Conservation (phyloP, 1,284 basidiomycete genomes). For the Mycosarcoma mackinlayi region DNA sequence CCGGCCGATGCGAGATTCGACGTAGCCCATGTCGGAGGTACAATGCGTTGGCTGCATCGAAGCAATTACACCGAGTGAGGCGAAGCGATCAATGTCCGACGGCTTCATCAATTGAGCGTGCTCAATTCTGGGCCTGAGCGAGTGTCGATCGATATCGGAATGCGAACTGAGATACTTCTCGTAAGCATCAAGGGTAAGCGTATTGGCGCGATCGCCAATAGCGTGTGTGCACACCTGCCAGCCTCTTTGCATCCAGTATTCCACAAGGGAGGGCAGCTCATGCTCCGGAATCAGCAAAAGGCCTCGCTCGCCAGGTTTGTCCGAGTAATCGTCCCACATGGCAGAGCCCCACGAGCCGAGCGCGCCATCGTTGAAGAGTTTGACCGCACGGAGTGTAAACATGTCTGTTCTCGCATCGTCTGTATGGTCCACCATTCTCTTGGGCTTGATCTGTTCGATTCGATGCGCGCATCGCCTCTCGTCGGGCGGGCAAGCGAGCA, state of each 20-base stretch:
- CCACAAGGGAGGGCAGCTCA: slow-evolving; percentile 35
- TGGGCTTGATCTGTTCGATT: slow-evolving; percentile 14
- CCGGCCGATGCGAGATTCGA: slow-evolving; percentile 51
- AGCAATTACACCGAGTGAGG: slow-evolving; percentile 82
- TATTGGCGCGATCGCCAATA: slow-evolving; percentile 89
- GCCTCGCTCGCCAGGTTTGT: slow-evolving; percentile 70
- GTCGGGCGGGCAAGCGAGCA: slow-evolving; percentile 47
- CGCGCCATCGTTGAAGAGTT: slow-evolving; percentile 85
- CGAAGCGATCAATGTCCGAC: slow-evolving; percentile 78
- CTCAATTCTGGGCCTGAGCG: slow-evolving; percentile 81
- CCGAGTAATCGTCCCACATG: slow-evolving; percentile 81
- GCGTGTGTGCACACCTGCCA: slow-evolving; percentile 73
- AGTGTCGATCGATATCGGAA: slow-evolving; percentile 3
- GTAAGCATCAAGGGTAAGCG: slow-evolving; percentile 74
- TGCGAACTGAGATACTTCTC: slow-evolving; percentile 31
- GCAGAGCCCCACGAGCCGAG: slow-evolving; percentile 92
- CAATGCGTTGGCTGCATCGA: slow-evolving; percentile 93
- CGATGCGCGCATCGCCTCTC: slow-evolving; percentile 34
- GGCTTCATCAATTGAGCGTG: slow-evolving; percentile 81
- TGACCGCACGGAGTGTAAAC: slow-evolving; percentile 72
- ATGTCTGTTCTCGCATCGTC: neutral
- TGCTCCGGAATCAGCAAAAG: slow-evolving; percentile 40
- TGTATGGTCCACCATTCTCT: neutral
- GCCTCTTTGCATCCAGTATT: slow-evolving; percentile 49
- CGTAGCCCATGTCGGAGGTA: slow-evolving; percentile 87